phyloP scores from a whole-genome alignment of 2,329 filamentous ascomycete species.

The Tolypocladium amazonense region DNA sequence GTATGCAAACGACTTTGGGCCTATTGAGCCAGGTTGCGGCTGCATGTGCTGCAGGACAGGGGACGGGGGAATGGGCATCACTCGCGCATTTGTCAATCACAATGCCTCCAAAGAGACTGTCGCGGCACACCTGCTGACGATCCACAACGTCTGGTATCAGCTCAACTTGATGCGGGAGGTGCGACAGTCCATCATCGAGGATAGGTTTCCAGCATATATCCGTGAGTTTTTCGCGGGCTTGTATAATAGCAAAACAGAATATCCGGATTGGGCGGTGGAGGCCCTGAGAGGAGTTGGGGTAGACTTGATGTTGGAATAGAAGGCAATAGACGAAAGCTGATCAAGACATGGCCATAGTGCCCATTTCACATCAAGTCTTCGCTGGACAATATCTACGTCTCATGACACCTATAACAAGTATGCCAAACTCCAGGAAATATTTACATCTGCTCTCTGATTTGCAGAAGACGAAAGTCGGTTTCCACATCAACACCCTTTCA shows the following conservation, averaged over 20 bases:
- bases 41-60: conserved; percentile 66
- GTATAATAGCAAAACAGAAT: conserved; percentile 52
- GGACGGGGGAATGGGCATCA: conserved; percentile 68
- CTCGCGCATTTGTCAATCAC: conserved; percentile 83
- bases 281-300: conserved; percentile 73
- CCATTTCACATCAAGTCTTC: not conserved
- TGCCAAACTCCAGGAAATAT: not conserved
- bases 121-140: conserved; percentile 72
- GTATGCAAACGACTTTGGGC: conserved; percentile 70
- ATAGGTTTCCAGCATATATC: conserved; percentile 70
- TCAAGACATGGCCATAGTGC: not conserved
- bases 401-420: not conserved
- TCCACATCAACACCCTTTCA: conserved; percentile 4
- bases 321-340: not conserved
- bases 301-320: conserved; percentile 31
- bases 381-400: not conserved
- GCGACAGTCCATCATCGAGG: conserved; percentile 69
- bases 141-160: conserved; percentile 94
- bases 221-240: conserved; percentile 66
- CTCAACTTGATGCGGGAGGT: conserved; percentile 70
- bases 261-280: conserved; percentile 76
- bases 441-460: not conserved
- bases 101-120: conserved; percentile 90
- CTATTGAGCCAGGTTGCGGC: conserved; percentile 72
- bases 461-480: not conserved